Conservation (phyloP, 768 basidiomycete genomes). For the Naganishia friedmannii region DNA sequence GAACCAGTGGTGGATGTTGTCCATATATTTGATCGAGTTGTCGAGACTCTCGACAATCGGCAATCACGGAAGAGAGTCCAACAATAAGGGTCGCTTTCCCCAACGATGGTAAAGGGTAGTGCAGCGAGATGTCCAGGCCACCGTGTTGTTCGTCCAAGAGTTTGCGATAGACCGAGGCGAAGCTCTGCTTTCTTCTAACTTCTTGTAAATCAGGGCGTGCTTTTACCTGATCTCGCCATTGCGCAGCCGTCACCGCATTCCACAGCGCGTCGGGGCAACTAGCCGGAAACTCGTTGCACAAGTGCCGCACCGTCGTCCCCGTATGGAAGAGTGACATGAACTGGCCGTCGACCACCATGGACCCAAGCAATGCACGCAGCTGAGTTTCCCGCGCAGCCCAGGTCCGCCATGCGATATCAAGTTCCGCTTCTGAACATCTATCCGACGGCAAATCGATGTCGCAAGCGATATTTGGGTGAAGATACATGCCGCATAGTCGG, state of each 20-base stretch:
- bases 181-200: neutral
- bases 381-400: conserved; percentile 30
- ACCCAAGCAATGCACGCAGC: conserved; percentile 25
- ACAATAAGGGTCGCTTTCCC: conserved; percentile 18
- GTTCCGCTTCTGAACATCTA: conserved; percentile 26
- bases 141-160: conserved; percentile 22
- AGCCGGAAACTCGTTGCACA: conserved; percentile 24
- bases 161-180: conserved; percentile 20
- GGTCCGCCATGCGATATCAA: conserved; percentile 26
- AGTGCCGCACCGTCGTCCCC: conserved; percentile 19
- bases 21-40: conserved; percentile 15
- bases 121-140: conserved; percentile 8
- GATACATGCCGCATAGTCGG: conserved; percentile 21
- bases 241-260: conserved; percentile 15
- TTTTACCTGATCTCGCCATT: conserved; percentile 24
- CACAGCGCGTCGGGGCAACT: conserved; percentile 18
- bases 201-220: neutral
- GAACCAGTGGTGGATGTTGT: conserved; percentile 19
- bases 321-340: conserved; percentile 23
- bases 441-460: conserved; percentile 26
- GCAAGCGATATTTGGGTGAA: conserved; percentile 14
- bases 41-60: conserved; percentile 20
- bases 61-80: conserved; percentile 21
- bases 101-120: conserved; percentile 19
- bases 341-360: conserved; percentile 30